A percentile compares a stretch with the other conserved stretches of the same genome.
These are phyloP conservation scores for Exobasidium cylindrosporum DNA, from an alignment of 1,284 basidiomycete species.

Conservation along the genomic window DNA sequence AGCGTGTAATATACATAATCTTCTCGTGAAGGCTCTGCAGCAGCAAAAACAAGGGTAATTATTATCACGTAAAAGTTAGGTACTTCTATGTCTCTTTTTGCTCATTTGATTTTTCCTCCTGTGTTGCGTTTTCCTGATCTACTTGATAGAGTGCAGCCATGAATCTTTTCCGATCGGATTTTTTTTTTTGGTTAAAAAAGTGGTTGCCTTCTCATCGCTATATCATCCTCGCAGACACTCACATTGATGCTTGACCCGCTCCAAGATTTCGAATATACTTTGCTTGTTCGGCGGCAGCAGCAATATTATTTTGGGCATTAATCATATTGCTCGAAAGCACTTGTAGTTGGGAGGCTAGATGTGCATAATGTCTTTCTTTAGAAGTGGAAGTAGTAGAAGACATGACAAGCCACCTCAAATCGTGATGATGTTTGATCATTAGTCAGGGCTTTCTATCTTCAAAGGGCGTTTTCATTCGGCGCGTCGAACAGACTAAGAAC, in stretches of 20 bases:
- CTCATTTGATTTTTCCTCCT: not conserved
- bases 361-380: constrained; percentile 25
- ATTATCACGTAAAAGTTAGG: not conserved
- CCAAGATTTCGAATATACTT: constrained; percentile 15
- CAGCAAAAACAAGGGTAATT: not conserved
- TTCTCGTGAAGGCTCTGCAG: not conserved
- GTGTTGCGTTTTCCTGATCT: constrained; percentile 7
- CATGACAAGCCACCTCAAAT: too few relatives aligned
- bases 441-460: too few relatives aligned
- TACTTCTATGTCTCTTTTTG: not conserved
- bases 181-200: not conserved
- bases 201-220: not conserved
- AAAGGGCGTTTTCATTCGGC: too few relatives aligned
- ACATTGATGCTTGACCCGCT: constrained; percentile 18
- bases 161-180: constrained; percentile 4
- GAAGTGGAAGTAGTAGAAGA: constrained; percentile 10
- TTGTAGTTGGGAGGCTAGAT: constrained; percentile 19
- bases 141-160: constrained; percentile 16
- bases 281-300: constrained; percentile 20
- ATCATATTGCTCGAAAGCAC: constrained; percentile 9
- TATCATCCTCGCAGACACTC: constrained; percentile 3
- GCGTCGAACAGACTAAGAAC: too few relatives aligned
- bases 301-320: constrained; percentile 16
- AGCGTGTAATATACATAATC: not conserved
- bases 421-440: too few relatives aligned